These are phyloP conservation scores for Cephalotrichum gorgonifer DNA, from an alignment of 2,329 filamentous ascomycete species.

Conservation along the genomic window DNA sequence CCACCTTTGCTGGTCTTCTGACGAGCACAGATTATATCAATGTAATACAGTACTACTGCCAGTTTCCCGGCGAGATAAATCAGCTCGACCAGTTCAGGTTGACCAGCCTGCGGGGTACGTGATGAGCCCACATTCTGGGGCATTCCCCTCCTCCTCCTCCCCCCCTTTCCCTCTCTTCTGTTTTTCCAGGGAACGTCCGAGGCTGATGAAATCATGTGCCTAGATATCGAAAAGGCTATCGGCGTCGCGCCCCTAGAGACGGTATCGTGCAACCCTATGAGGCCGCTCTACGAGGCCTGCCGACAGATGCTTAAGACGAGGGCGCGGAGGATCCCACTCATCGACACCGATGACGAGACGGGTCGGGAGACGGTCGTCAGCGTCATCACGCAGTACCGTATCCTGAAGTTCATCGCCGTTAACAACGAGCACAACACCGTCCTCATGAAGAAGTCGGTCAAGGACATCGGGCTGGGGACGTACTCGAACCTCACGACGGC, in stretches of 20 bases:
- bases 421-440: conserved; percentile 81
- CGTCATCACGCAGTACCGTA: conserved; percentile 95
- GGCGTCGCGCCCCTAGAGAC: conserved; percentile 87
- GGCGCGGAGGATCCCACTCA: conserved; percentile 83
- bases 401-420: conserved; percentile 96
- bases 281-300: conserved; percentile 89
- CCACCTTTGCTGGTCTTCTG: conserved; percentile 85
- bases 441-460: conserved; percentile 75
- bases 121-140: no score
- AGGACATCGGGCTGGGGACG: conserved; percentile 75
- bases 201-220: conserved; percentile 6
- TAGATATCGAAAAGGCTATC: conserved; percentile 92
- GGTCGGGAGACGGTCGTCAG: conserved; percentile 86
- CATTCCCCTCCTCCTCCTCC: no score
- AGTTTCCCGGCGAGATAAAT: conserved; percentile 81
- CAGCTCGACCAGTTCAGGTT: conserved; percentile 90
- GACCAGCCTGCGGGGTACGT: conserved; percentile 76
- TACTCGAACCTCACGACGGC: conserved; percentile 75
- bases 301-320: conserved; percentile 88
- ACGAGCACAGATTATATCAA: conserved; percentile 98
- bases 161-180: neutral
- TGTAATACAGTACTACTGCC: conserved; percentile 97
- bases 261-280: conserved; percentile 85
- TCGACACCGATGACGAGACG: conserved; percentile 92
- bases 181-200: neutral